Conservation (phyloP, 1,284 basidiomycete genomes). For the Ustanciosporium gigantosporum region DNA sequence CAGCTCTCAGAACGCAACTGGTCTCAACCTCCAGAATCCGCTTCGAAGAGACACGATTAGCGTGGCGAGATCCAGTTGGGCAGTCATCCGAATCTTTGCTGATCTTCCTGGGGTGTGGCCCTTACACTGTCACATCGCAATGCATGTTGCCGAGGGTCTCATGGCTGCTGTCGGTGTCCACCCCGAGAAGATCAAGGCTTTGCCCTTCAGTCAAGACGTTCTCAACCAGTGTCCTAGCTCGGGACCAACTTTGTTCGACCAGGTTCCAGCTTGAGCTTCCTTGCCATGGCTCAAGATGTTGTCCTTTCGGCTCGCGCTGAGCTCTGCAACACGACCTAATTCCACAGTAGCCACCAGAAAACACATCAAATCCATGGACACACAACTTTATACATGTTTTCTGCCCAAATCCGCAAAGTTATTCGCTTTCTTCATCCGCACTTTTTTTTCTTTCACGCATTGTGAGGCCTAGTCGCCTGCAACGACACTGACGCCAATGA, state of each 20-base stretch:
- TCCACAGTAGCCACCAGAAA: no score
- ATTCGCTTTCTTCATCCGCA: no score
- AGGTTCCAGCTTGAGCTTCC: constrained; percentile 9
- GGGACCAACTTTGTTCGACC: constrained; percentile 4
- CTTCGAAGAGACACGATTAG: constrained; percentile 61
- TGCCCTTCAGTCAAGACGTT: constrained; percentile 32
- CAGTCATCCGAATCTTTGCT: constrained; percentile 46
- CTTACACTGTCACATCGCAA: constrained; percentile 48
- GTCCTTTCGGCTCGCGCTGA: no score
- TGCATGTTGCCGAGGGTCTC: constrained; percentile 45
- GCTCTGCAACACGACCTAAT: no score
- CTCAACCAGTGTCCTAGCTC: constrained; percentile 28
- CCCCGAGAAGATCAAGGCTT: constrained; percentile 34
- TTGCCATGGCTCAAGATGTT: no score
- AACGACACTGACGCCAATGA: no score
- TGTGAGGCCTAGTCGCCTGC: no score
- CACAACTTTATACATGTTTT: no score
- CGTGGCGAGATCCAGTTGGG: constrained; percentile 42
- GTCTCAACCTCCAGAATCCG: constrained; percentile 57
- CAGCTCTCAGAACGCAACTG: constrained; percentile 22
- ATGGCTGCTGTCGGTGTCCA: constrained; percentile 50
- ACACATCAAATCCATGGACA: no score
- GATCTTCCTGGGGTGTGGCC: constrained; percentile 46
- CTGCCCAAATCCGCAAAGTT: no score
- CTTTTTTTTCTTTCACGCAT: no score